Base-by-base conservation (phyloP, 495 filamentous ascomycete genomes). In the Penicillium macrosclerotiorum region DNA sequence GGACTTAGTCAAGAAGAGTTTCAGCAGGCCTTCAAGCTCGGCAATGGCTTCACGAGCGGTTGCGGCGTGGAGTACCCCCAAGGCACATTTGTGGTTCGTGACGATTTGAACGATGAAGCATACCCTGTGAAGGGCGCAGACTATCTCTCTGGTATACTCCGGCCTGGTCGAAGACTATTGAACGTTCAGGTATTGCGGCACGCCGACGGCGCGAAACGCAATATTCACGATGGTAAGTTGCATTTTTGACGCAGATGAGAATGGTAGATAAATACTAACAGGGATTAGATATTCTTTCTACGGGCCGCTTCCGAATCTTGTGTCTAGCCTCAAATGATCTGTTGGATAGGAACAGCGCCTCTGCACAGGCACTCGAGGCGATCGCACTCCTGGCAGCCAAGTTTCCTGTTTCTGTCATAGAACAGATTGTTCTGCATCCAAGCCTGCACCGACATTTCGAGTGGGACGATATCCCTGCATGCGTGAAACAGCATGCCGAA, bases 341-440 rank as follows among this genome's bases (percentile, higher is more conserved):
- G 8, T 51, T 63, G 1, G 32, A 52, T 2, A 47, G 58, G 1
- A 32, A 54, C 4, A 57, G 58, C 9, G 40, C 24, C 8, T 67
- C 60, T 5, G 47, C 46, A 0, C 55, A 61, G 19, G 41, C 62
- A 8, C 39, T 73, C 0, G 22, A 48, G 7, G 23, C 19, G 29
- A 5, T 48, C 13, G 8, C 6, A 64, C 52, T 1, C 44, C 51
- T 51, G 63, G 69, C 23, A 54, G 63, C 75, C 1, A 32, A 37
- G 11, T 69, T 65, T 23, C 57, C 66, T 11, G 67, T 75, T 17
- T 57, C 65, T 0, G 61, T 76, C 0, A 63, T 87, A 25, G 83
- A 84, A 47, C 56, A 84, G 18, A 64, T 86, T n/a, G 79, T 78
- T 1, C 62, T 85, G 7, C 83, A 87, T 48, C 74, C 75, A 0